Base-by-base conservation (phyloP, 139 green algal genomes). In the Chlorella sp. region DNA sequence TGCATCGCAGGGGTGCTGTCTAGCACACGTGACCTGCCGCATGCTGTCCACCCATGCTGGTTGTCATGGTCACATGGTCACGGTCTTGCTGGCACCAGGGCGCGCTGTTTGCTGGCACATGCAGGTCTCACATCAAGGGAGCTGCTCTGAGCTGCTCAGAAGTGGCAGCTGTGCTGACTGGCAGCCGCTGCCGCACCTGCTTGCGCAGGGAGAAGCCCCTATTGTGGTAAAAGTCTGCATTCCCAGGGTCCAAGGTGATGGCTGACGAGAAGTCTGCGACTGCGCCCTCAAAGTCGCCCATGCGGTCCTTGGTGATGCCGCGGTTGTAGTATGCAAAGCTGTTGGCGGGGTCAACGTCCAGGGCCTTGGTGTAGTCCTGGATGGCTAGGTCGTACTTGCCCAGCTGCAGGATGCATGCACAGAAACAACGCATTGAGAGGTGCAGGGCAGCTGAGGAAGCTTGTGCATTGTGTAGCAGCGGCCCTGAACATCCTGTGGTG, bases 161-260 rank as follows among this genome's bases (percentile, higher is more conserved):
- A n/a, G n/a, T n/a, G n/a, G n/a, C n/a, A n/a, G n/a, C n/a, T n/a
- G n/a, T n/a, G n/a, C n/a, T n/a, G n/a, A n/a, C n/a, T n/a, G n/a
- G n/a, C n/a, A n/a, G n/a, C n/a, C n/a, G n/a, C n/a, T n/a, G n/a
- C n/a, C n/a, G n/a, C n/a, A n/a, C n/a, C 42, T 55, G 42, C 73
- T 95, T 95, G 27, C 91, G 81, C 22, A 87, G 72, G 23, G 91
- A 90, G 74, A 94, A 97, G n/a, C 92, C 92, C 0, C 89, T 65
- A 81, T 96, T 96, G 86, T 97, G 92, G 77, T 91, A 93, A 70
- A 93, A 94, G 80, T 97, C 92, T 2, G 91, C 85, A 67, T 90
- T 92, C 17, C 24, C 50, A 0, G 82, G 81, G 70, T 95, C 88
- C 67, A 93, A 42, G 5, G 62, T 51, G 24, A 96, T 93, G 29